Conservation (phyloP, 2,329 filamentous ascomycete genomes). For the Colletotrichum orchidophilum region DNA sequence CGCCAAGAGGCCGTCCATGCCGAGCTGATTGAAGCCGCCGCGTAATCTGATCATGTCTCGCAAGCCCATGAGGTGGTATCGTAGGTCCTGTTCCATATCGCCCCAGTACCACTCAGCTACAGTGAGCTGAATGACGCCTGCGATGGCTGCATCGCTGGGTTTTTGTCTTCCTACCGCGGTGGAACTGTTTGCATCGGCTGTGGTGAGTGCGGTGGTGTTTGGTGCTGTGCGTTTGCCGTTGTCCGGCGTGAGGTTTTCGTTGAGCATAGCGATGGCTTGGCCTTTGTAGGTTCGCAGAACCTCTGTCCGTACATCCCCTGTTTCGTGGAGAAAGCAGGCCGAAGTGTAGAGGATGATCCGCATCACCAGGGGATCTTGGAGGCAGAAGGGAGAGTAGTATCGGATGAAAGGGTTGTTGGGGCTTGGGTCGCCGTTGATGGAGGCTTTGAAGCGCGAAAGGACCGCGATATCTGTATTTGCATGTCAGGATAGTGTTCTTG, state of each 20-base stretch:
- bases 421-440: conserved; percentile 58
- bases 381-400: conserved; percentile 56
- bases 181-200: neutral
- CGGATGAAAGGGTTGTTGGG: conserved; percentile 55
- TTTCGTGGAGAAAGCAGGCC: conserved; percentile 61
- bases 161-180: conserved; percentile 34
- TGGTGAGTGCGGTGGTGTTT: neutral
- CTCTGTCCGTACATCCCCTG: conserved; percentile 54
- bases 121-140: conserved; percentile 58
- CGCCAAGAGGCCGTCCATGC: conserved; percentile 56
- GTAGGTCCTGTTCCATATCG: conserved; percentile 50
- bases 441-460: conserved; percentile 60
- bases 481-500: neutral
- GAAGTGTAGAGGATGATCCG: conserved; percentile 61
- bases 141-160: conserved; percentile 56
- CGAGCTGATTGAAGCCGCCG: conserved; percentile 56
- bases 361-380: conserved; percentile 59
- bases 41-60: conserved; percentile 57
- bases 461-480: conserved; percentile 55
- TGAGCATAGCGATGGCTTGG: conserved; percentile 55
- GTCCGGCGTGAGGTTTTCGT: conserved; percentile 53
- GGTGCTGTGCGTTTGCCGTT: neutral
- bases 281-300: conserved; percentile 54
- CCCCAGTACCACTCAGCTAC: conserved; percentile 66
- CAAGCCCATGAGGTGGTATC: conserved; percentile 57